Evolutionary conservation across 192 early-diverging fungal genomes (phyloP), one percentile per base, ranked within the genome.

Genomic region (Coemansia sp.): DNA sequence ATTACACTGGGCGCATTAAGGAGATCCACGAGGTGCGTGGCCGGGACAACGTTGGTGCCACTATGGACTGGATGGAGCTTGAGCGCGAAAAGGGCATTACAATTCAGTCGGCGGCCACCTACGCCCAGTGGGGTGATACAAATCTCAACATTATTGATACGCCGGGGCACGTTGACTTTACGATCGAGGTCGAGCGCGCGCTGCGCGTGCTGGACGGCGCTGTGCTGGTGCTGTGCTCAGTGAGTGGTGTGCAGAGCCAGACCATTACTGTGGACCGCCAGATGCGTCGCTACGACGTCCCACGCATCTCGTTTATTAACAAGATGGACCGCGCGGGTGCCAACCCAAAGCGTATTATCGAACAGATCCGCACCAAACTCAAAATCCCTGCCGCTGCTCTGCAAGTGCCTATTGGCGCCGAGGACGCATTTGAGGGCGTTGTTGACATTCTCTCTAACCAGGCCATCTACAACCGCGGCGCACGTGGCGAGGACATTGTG

Each of bases 21-120:
- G 87, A 89, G 68, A 93, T 93, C 68, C 92, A 93, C 75, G 90
- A 93, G 64, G 90, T 93, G 28, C 89, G 92, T 64, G 90, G 90
- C 62, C 85, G 84, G 63, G 90, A 93, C 71, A 88, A 87, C 71
- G 93, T 96, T 38, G 97, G 95, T 56, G 97, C 97, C 11, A 97
- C 94, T 68, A 99, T 99, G 97, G 97, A 99, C 82, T 96, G 93
- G 37, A 98, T 98, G 97, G 95, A 97, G 24, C 84, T 97, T 20
- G 97, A 97, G 83, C 85, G 95, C 62, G 97, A 98, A 75, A 89
- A 90, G 78, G 92, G 92, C 31, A 93, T 93, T 64, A 93, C 92
- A 25, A 93, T 93, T 64, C 89, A 92, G 79, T 89, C 87, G 34
- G 92, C 92, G n/a, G 90, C 92, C 21, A 93, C 92, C 14, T 92